Percentiles rank a stretch among this genome's conserved stretches.
Conservation (phyloP, 2,329 filamentous ascomycete genomes). For the Pezicula neosporulosa region DNA sequence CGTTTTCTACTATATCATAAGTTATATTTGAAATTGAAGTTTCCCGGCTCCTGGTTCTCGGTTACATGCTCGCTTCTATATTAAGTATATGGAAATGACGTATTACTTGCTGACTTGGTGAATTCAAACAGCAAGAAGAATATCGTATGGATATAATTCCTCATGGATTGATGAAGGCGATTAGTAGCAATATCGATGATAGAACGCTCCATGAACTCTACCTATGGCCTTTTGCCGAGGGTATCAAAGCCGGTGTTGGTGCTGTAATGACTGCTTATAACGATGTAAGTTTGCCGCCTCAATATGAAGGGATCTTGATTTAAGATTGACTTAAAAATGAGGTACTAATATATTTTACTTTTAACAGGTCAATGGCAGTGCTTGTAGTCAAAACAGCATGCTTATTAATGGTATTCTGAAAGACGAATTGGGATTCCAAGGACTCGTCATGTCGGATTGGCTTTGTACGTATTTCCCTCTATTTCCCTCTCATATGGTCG, state of each 20-base stretch:
- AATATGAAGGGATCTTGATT: not conserved
- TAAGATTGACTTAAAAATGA: not conserved
- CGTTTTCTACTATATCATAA: not conserved
- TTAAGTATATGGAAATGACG: not conserved
- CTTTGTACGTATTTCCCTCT: not conserved
- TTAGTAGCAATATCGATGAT: conserved; percentile 51
- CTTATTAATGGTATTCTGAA: conserved; percentile 68
- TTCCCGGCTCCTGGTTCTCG: too few species aligned
- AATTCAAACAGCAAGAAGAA: conserved; percentile 18
- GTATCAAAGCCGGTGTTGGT: conserved; percentile 68
- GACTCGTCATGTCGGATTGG: conserved; percentile 26
- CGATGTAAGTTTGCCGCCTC: conserved; percentile 33
- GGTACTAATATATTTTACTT: not conserved
- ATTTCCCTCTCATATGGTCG: too few species aligned
- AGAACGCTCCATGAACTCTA: conserved; percentile 59
- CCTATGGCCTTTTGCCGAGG: conserved; percentile 53
- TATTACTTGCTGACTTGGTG: not conserved
- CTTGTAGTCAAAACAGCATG: conserved; percentile 65
- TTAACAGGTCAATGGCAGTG: conserved; percentile 59
- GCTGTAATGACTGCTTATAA: conserved; percentile 84
- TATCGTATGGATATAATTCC: conserved; percentile 27
- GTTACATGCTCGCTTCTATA: too few species aligned
- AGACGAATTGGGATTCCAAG: conserved; percentile 71
- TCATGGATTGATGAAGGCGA: conserved; percentile 28
- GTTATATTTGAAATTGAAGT: not conserved